Evolutionary conservation across 164 flowering plant species (phyloP).

Genomic region (Malania oleifera): DNA sequence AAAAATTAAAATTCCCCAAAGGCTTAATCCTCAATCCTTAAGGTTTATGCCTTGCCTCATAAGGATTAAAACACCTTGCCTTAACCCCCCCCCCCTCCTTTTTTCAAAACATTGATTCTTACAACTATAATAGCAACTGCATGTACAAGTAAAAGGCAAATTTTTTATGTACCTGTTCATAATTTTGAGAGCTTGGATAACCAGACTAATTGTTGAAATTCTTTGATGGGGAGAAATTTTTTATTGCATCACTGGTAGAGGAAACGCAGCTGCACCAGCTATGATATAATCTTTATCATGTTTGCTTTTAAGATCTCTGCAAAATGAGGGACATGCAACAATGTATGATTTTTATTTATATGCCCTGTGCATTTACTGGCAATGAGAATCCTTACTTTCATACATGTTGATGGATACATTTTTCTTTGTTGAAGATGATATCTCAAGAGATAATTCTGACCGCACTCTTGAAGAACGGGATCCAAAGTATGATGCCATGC

Average conservation of each 20-base stretch:
- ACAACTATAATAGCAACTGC: too few species aligned
- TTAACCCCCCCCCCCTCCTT: too few species aligned
- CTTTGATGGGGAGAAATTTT: too few species aligned
- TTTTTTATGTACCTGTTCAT: too few species aligned
- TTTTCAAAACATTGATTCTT: too few species aligned
- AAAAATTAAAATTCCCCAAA: too few species aligned
- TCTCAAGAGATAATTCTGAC: conserved; percentile 30
- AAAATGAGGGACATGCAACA: neutral
- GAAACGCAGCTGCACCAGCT: neutral
- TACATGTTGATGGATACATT: conserved; percentile 1
- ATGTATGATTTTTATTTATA: neutral
- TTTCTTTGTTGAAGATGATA: conserved; percentile 27
- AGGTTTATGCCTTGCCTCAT: too few species aligned
- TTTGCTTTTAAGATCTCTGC: neutral
- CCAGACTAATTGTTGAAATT: neutral
- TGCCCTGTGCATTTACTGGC: neutral
- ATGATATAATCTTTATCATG: neutral
- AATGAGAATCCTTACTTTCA: neutral
- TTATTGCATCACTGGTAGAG: neutral
- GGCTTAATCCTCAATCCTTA: too few species aligned
- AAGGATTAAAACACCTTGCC: too few species aligned
- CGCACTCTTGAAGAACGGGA: conserved; percentile 66
- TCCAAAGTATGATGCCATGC: conserved; percentile 74
- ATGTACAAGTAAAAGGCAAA: too few species aligned
- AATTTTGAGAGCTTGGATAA: neutral